Percentiles rank a stretch among this genome's conserved stretches.
These are phyloP conservation scores for Cladosporium sp. DNA, from an alignment of 2,329 filamentous ascomycete genomes.

Conservation along the genomic window DNA sequence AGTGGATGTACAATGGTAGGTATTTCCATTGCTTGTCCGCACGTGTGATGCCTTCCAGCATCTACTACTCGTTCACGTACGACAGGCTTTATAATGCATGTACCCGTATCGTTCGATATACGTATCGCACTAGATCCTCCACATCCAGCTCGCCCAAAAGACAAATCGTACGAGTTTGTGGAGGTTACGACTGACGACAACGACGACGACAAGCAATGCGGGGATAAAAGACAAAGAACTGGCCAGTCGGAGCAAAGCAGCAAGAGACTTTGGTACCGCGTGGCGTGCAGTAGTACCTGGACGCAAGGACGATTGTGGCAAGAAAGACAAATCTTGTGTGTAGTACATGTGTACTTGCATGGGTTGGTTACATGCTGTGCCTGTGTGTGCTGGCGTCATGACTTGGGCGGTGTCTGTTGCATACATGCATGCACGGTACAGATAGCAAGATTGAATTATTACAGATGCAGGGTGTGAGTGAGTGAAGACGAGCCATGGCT, in stretches of 20 bases:
- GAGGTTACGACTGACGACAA: conserved; percentile 29
- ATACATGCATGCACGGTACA: neutral
- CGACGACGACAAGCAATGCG: neutral
- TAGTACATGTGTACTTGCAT: neutral
- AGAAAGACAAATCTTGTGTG: neutral
- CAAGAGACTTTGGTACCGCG: conserved; percentile 3
- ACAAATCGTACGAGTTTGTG: conserved; percentile 22
- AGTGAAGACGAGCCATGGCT: neutral
- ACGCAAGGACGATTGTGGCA: conserved; percentile 10
- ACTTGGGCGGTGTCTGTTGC: conserved; percentile 6
- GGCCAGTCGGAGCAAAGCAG: conserved; percentile 10
- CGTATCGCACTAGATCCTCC: neutral
- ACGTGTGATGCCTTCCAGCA: neutral
- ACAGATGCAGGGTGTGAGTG: neutral
- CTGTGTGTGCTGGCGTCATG: conserved; percentile 9
- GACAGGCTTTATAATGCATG: neutral
- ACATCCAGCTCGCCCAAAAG: neutral
- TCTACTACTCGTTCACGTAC: neutral
- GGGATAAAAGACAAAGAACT: neutral
- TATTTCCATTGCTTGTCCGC: neutral
- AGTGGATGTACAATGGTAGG: neutral
- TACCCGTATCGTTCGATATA: neutral
- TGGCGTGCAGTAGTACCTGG: neutral
- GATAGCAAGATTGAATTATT: neutral
- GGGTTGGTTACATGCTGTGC: neutral